Base-by-base conservation (phyloP, 2,329 filamentous ascomycete genomes). In the Lecanicillium sp. region DNA sequence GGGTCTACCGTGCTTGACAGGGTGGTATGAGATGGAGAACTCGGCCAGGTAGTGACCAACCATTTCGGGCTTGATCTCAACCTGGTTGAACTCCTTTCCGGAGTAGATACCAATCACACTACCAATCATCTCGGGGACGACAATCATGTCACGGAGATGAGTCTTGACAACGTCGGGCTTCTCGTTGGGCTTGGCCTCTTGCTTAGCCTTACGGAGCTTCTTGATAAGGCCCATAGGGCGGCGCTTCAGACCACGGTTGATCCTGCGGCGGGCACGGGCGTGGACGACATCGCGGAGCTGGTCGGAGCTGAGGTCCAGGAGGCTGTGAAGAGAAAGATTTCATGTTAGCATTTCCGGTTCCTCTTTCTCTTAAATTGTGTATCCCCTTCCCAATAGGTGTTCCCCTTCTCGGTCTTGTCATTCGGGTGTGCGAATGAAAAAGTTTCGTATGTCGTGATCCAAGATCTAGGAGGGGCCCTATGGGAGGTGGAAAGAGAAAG, bases 31-130 rank as follows among this genome's bases (percentile, higher is more conserved):
- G 77, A 98, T 98, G 56, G 89, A 95, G 81, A 98, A 98, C 75
- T 98, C 92, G 63, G 78, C 92, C 55, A 98, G 79, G 80, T 95
- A 95, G 79, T 96, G 90, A 68, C 92, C 92, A 71, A 98, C 92
- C 92, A 98, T 98, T 80, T 98, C 92, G 59, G 92, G 92, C 83
- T 95, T 95, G 77, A 98, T 92, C 74, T 98, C 92, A 60, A 98
- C 89, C 80, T 95, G 90, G 84, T 98, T 98, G 85, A 98, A 98
- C 74, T 96, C 89, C 84, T 98, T 98, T 67, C 92, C 92, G 55
- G 87, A 95, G 85, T 98, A 98, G 78, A 98, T 92, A 67, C 89
- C 92, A 62, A 98, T 85, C 62, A 98, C 90, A 71, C 78, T 85
- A 62, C 92, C 92, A 66, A 98, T 98, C 92, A 98, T 96, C 80